Evolutionary conservation across 208 protist genomes (phyloP), one percentile per base, ranked within the genome.

Genomic region (Kentomonas sorsogonicus): DNA sequence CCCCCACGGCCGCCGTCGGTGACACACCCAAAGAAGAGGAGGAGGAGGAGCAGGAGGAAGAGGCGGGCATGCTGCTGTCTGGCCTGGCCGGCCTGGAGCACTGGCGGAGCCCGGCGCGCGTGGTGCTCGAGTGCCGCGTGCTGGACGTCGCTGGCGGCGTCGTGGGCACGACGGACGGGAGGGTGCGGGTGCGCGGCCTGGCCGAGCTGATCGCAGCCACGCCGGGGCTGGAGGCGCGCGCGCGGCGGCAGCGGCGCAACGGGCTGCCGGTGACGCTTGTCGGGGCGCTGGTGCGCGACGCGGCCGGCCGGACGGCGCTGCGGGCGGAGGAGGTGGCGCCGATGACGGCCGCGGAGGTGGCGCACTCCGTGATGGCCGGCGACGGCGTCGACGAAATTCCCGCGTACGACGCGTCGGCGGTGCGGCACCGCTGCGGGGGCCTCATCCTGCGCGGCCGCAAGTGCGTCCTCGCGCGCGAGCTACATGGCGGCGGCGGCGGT

Each of bases 381-480:
- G 51, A 50, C 27, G 61, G 68, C 2, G 63, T 81, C 15, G 63
- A 61, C 16, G 75, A 89, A 59, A 66, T 81, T 23, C 68, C 74
- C 15, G 53, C 29, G 39, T 89, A 90, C 66, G 80, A 86, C 34
- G 55, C 78, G 9, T 91, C 82, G 16, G 16, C 52, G 29, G 69
- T 91, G 11, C 48, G 77, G 1, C 66, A 91, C 66, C 62, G 60
- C 46, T 84, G 83, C 64, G 86, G 86, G 10, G 81, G 72, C 7
- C 38, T 93, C 43, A 66, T 94, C 46, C 58, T 94, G 44, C 83
- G 86, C 13, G 86, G 86, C 23, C 83, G 83, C 18, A 90, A 94
- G 65, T 94, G 86, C 61, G 86, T 76, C 10, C 70, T 94, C 48
- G 72, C 83, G 47, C 79, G 86, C 33, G 36, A 68, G 4, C 45